phyloP scores from a whole-genome alignment of 73 alveolate genomes.

The Paramecium primaurelia region DNA sequence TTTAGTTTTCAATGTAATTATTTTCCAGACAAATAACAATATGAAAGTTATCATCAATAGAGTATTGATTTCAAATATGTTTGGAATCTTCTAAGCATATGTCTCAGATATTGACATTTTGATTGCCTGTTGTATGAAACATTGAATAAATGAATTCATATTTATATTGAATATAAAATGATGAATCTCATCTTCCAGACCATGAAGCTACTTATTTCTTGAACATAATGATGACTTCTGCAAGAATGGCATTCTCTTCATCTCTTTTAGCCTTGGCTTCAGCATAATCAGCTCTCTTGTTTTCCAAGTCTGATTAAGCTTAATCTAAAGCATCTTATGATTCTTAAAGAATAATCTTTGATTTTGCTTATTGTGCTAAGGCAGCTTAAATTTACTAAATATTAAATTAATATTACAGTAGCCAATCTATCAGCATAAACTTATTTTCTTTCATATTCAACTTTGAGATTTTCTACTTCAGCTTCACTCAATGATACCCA shows the following conservation, averaged over 20 bases:
- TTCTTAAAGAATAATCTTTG: slow-evolving; percentile 37
- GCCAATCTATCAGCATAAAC: slow-evolving; percentile 46
- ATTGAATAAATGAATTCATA: slow-evolving; percentile 15
- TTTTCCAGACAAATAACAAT: neutral
- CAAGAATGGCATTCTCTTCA: slow-evolving; percentile 35
- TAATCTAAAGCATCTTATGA: slow-evolving; percentile 36
- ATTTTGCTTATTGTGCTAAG: slow-evolving; percentile 18
- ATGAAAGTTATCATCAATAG: neutral
- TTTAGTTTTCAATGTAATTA: neutral
- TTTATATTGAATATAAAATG: neutral
- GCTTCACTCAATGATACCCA: slow-evolving; percentile 54
- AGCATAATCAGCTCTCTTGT: slow-evolving; percentile 41
- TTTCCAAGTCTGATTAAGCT: slow-evolving; percentile 6
- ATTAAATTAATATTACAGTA: neutral
- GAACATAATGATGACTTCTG: slow-evolving; percentile 34
- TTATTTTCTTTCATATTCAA: slow-evolving; percentile 28
- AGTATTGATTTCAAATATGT: neutral
- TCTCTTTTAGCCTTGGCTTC: slow-evolving; percentile 51
- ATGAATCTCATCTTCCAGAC: slow-evolving; percentile 46
- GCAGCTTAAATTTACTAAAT: slow-evolving; percentile 31
- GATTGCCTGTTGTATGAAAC: neutral
- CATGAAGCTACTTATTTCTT: slow-evolving; percentile 52
- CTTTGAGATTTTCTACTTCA: neutral
- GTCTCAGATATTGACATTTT: neutral
- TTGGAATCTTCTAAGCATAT: neutral